Evolutionary conservation across 352 stramenopile genomes (phyloP).

Genomic region (Phytopythium litorale): DNA sequence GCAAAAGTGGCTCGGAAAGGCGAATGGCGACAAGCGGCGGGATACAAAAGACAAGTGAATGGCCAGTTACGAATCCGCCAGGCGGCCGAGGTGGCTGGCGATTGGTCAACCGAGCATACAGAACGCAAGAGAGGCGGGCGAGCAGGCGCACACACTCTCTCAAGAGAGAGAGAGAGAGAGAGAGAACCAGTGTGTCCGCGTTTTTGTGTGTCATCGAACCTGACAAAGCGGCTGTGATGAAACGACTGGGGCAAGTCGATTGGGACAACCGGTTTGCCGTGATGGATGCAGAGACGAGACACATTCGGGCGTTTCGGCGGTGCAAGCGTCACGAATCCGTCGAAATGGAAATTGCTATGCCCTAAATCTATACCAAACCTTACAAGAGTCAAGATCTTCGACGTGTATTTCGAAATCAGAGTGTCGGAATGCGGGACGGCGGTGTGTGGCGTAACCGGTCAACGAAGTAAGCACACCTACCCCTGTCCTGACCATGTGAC

Average conservation of each 20-base stretch:
- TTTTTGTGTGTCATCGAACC: background rate
- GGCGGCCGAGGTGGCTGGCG: background rate
- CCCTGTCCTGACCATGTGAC: background rate
- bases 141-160: background rate
- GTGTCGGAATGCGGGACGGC: background rate
- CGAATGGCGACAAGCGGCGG: background rate
- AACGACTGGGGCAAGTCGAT: background rate
- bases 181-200: background rate
- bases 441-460: background rate
- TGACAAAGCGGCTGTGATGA: background rate
- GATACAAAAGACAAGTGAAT: background rate
- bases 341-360: background rate
- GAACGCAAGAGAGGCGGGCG: background rate
- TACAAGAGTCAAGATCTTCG: background rate
- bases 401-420: background rate
- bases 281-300: background rate
- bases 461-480: background rate
- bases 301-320: background rate
- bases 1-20: background rate
- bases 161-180: too few species aligned
- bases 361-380: background rate
- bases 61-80: background rate
- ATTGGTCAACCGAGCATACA: background rate
- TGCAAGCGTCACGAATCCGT: background rate
- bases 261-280: background rate